Base-by-base conservation (phyloP, 2,329 filamentous ascomycete species). In the Teratosphaeria zuluensis region DNA sequence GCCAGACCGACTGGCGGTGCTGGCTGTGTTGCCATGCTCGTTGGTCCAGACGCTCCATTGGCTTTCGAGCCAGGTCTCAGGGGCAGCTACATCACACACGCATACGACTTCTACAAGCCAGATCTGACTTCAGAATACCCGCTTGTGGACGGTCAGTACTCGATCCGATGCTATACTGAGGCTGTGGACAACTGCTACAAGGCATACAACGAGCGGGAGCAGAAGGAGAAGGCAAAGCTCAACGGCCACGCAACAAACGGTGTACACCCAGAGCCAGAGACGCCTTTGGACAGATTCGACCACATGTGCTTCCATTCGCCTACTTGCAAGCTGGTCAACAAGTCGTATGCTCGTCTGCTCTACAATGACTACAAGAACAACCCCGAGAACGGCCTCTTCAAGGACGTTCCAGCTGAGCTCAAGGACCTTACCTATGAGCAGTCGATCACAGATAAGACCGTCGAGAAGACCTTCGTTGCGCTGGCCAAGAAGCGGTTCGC, bases 71-170 rank as follows among this genome's bases (percentile, higher is more conserved):
- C 78, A 51, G 78, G 78, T 60, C 74, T 76, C 60, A 75, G 78
- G 56, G 78, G 78, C 61, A 76, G 73, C 66, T 80, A 79, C 71
- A 75, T 81, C 66, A 76, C 70, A 62, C 78, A 80, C 68, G 76
- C 73, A 33, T 81, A 80, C 72, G 78, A 81, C 65, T 81, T 81
- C 71, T 81, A 81, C 75, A 81, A 81, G 76, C 75, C 78, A 57
- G 78, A 81, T 64, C 64, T 80, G 59, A 79, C 78, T 60, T 78
- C 76, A 74, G 78, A 81, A 66, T 81, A 80, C 68, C 78, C 78
- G 32, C 70, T 79, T 59, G 78, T 81, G 16, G 78, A 81, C 64
- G 78, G 78, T 53, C 78, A 80, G 38, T 80, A 75, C 73, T 80
- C 78, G 55, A 74, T 80, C 64, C 73, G 76, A 66, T 81, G 78